A percentile compares a stretch with the other conserved stretches of the same genome.
Conservation (phyloP, 257 asterid species). For the Paraleonurus japonicus region DNA sequence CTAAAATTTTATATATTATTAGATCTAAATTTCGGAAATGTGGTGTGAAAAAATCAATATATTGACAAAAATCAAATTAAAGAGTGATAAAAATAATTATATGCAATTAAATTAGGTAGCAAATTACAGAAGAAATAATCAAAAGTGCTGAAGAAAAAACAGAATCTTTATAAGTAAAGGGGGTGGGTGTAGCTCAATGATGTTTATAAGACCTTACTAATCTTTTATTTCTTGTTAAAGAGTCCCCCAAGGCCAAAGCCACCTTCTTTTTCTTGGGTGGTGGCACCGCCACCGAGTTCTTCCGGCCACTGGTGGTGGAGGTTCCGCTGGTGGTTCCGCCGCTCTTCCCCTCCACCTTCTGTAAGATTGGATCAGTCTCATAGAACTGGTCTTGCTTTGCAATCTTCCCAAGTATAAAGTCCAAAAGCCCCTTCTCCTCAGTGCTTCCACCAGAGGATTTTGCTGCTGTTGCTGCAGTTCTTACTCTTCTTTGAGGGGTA, state of each 20-base stretch:
- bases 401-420: constrained; percentile 58
- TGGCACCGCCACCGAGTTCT: constrained; percentile 36
- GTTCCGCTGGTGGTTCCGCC: constrained; percentile 25
- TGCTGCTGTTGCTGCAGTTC: constrained; percentile 61
- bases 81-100: constrained; percentile 1
- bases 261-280: constrained; percentile 50
- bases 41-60: no score
- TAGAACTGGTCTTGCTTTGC: constrained; percentile 72
- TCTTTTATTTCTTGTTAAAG: constrained; percentile 50
- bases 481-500: constrained; percentile 54
- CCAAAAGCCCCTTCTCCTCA: constrained; percentile 78
- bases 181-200: not conserved
- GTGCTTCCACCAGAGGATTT: constrained; percentile 54
- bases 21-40: no score
- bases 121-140: constrained; percentile 11
- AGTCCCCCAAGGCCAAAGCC: constrained; percentile 63
- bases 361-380: constrained; percentile 84
- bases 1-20: no score
- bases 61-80: not conserved
- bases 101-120: constrained; percentile 29
- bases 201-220: not conserved
- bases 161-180: no score
- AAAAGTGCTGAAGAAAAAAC: not conserved
- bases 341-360: constrained; percentile 58
- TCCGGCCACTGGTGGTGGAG: constrained; percentile 31